Evolutionary conservation across 225 moss, liverwort and hornwort genomes (phyloP), one percentile per base, ranked within the genome.

Genomic region (Takakia lepidozioides): DNA sequence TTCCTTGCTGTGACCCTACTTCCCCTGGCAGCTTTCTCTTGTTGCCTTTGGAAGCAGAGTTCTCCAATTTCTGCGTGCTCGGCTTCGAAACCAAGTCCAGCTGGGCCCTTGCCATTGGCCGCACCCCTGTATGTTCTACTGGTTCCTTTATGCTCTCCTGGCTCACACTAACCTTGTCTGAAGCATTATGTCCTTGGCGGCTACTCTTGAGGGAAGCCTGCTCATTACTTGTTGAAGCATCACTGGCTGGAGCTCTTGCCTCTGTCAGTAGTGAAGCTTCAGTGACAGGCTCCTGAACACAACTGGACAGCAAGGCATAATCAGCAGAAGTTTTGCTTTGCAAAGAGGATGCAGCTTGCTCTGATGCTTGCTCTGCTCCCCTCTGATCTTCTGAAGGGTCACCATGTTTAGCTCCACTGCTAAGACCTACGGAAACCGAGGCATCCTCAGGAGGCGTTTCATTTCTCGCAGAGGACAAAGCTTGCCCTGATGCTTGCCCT

Each of bases 341-440:
- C 26, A 25, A 27, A 19, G 27, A 14, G 29, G 9, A 7, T 6
- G 8, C 32, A 32, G 8, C 32, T 6, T 32, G 32, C 32, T 52
- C 65, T 43, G 65, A 54, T 37, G 60, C 45, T 48, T 53, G 57
- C 17, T 46, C 46, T 19, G 22, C 37, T 60, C 66, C 73, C 37
- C 54, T 71, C 39, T 63, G 66, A 36, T 74, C 73, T 14, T 70
- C 78, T 38, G 78, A 66, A 24, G 38, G 38, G 62, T 73, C 66
- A 53, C 49, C 66, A 58, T 49, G 21, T 56, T 56, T 69, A 27
- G 8, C 50, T 53, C 40, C 59, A 37, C 55, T 69, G 56, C 52
- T 56, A 45, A 61, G 23, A 25, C 40, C 51, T 51, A 45, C 36
- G 60, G 53, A 43, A 29, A 36, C 40, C 38, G 64, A 51, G 26